These are phyloP conservation scores for Marasmius sp. DNA, from an alignment of 1,284 basidiomycete genomes.

Conservation along the genomic window DNA sequence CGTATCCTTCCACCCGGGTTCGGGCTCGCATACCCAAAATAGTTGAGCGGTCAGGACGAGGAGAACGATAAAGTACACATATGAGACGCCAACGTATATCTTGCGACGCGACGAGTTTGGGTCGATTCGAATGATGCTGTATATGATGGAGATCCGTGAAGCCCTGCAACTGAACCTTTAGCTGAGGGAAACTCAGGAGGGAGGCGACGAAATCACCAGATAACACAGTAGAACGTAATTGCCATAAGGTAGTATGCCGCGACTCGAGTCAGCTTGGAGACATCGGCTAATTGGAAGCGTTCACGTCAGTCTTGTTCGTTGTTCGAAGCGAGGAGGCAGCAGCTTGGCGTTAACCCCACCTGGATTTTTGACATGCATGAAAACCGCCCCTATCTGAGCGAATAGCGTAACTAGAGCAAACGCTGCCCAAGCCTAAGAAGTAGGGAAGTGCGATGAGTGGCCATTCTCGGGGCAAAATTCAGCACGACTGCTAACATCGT, in stretches of 20 bases:
- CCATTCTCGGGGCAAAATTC: background rate
- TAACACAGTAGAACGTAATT: slow-evolving; percentile 38
- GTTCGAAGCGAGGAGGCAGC: no score
- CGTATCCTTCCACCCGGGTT: slow-evolving; percentile 29
- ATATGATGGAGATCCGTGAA: background rate
- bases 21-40: slow-evolving; percentile 33
- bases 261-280: slow-evolving; percentile 22
- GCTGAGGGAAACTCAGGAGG: background rate
- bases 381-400: slow-evolving; percentile 10
- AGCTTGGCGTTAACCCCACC: no score
- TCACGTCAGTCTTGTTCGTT: slow-evolving; percentile 13
- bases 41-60: slow-evolving; percentile 9
- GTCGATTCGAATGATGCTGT: background rate
- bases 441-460: background rate
- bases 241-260: slow-evolving; percentile 45
- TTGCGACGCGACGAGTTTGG: background rate
- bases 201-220: slow-evolving; percentile 33
- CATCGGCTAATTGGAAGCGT: no score
- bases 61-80: background rate
- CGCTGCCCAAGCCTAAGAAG: slow-evolving; percentile 14
- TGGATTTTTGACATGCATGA: background rate
- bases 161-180: background rate
- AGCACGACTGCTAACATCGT: slow-evolving; percentile 21
- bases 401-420: slow-evolving; percentile 15
- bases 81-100: background rate